A percentile compares a stretch with the other conserved stretches of the same genome.
Evolutionary conservation across 371 early-diverging fungal genomes (phyloP).

Genomic region (Mortierella sp.): DNA sequence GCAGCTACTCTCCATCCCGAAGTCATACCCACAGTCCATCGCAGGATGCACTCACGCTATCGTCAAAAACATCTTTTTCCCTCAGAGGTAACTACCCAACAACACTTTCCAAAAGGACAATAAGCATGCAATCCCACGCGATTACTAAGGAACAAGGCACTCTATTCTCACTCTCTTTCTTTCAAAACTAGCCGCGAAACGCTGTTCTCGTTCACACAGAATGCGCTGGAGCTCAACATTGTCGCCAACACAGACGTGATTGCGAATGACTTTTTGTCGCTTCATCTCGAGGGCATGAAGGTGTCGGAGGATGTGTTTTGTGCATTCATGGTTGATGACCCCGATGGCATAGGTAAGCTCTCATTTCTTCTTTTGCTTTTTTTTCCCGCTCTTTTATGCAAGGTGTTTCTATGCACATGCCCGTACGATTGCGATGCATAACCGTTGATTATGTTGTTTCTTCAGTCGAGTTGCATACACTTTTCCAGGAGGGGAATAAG

Average conservation of each 20-base stretch:
- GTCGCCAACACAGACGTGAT: slow-evolving; percentile 71
- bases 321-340: slow-evolving; percentile 80
- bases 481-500: too few species aligned
- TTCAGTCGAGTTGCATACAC: background rate
- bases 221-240: slow-evolving; percentile 80
- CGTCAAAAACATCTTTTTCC: slow-evolving; percentile 73
- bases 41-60: slow-evolving; percentile 69
- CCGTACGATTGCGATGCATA: slow-evolving; percentile 3
- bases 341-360: slow-evolving; percentile 71
- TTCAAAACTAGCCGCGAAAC: slow-evolving; percentile 61
- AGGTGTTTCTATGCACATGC: background rate
- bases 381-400: slow-evolving; percentile 2
- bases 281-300: slow-evolving; percentile 59
- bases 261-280: slow-evolving; percentile 66
- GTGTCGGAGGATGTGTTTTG: slow-evolving; percentile 71
- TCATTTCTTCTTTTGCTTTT: slow-evolving; percentile 9
- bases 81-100: slow-evolving; percentile 30
- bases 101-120: background rate
- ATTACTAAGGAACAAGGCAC: background rate
- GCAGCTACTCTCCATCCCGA: slow-evolving; percentile 53
- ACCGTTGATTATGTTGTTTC: background rate
- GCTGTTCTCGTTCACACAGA: slow-evolving; percentile 83
- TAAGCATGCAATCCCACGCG: too few species aligned
- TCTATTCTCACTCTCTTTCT: background rate
- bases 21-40: slow-evolving; percentile 39